Base-by-base conservation (phyloP, 352 stramenopile species). In the Phytophthora europaea region DNA sequence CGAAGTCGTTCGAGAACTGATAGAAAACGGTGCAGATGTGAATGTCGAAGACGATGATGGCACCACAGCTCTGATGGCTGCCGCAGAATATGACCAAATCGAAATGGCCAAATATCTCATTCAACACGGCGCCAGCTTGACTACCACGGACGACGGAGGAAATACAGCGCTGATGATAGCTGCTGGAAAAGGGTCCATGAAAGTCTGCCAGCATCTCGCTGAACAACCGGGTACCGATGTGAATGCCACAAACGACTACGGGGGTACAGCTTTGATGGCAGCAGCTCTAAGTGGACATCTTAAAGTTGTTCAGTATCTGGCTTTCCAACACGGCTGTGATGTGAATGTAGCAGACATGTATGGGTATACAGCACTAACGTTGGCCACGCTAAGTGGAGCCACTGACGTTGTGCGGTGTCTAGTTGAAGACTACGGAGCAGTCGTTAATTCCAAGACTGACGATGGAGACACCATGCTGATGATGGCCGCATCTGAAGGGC, bases 391-490 rank as follows among this genome's bases (percentile, higher is more conserved):
- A 18, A 16, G 16, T 3, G 22, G 22, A 7, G 13, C 18, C 13
- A 16, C 59, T 51, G 61, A 52, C 1, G 16, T 67, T 26, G 48
- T 67, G 12, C 20, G 10, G 26, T 56, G 33, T 40, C 43, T 65
- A 6, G 43, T 16, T 8, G 28, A 45, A 55, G 43, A 50, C 8
- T 22, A 8, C 4, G 43, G 43, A 10, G 43, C 43, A 12, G 18
- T 22, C 0, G 7, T 50, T 50, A 7, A 50, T 16, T 3, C 15
- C 15, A 50, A 20, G 43, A 12, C 18, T 8, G 20, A 22, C 23
- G 0, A 23, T 50, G 43, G 43, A 50, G 43, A 23, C 7, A 13
- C 43, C 1, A 6, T 22, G 43, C 13, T 23, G 43, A 50, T 50
- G 43, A 16, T 45, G 4, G 36, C 36, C 12, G 36, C 36, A 45